Evolutionary conservation across 2,329 filamentous ascomycete genomes (phyloP), one percentile per base, ranked within the genome.

Genomic region (Fusarium domesticum): DNA sequence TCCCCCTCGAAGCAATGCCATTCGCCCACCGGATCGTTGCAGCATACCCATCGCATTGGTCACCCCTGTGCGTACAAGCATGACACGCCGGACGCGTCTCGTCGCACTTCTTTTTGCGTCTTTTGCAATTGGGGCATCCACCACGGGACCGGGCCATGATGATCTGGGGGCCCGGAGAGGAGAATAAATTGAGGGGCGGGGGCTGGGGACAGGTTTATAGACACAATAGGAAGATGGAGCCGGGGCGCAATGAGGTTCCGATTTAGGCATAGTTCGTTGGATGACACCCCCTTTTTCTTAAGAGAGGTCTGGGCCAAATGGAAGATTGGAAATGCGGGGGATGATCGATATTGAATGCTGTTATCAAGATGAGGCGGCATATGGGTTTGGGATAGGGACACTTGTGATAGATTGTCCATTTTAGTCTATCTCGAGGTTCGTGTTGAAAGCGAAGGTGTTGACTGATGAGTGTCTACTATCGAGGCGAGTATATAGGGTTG

Each of bases 71-170:
- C 32, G 31, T 37, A 17, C 56, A 59, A 7, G 56, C 52, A 23
- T 43, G 42, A 16, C 56, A 59, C 19, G 40, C 42, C 1, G 56
- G 56, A 3, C 56, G 50, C 18, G 39, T 39, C 37, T 59, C 56
- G 42, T 59, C 56, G 35, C 56, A 59, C 40, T 59, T 59, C 8
- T 54, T 47, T 40, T 59, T 59, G 31, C 56, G 52, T 16, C 45
- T 38, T 44, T 59, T 59, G 50, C 56, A 59, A 40, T 54, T 59
- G 34, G 46, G n/a, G 42, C 56, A 59, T n/a, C 56, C 56, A 39
- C 52, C 50, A 11, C 56, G 54, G 10, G 56, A 59, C 35, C 56
- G 46, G 36, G 44, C 47, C 56, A 58, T 58, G 19, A 18, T 7
- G 7, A 28, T 37, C 18, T 33, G 37, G n/a, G 20, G 20, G 37